phyloP scores from a whole-genome alignment of 331 rosid species.

The Quercus tomentella region DNA sequence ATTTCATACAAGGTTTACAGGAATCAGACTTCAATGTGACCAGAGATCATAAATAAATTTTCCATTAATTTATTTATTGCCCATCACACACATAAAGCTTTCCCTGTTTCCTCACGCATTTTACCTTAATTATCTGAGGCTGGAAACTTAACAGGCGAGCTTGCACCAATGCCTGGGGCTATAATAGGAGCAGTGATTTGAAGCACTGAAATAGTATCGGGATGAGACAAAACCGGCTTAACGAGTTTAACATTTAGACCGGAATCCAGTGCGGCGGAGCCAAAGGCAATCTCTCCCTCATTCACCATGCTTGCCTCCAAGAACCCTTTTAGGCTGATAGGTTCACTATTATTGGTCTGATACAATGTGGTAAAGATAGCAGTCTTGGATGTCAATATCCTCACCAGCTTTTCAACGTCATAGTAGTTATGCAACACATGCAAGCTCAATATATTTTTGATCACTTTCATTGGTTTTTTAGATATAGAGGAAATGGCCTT shows the following conservation, averaged over 20 bases:
- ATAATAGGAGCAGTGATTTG: background rate
- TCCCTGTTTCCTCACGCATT: too few species aligned
- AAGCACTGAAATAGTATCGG: background rate
- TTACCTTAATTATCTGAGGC: background rate
- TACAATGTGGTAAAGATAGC: background rate
- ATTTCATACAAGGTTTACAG: too few species aligned
- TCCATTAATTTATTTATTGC: too few species aligned
- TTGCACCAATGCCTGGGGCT: background rate
- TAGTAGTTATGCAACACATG: background rate
- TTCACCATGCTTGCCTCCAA: background rate
- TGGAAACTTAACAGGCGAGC: background rate
- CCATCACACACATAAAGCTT: too few species aligned
- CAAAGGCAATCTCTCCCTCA: background rate
- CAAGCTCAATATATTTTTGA: background rate
- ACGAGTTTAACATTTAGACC: background rate
- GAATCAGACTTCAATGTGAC: too few species aligned
- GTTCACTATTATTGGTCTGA: background rate
- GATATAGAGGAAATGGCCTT: background rate
- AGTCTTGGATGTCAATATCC: background rate
- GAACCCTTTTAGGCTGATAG: background rate
- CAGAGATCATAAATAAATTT: too few species aligned
- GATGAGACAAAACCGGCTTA: background rate
- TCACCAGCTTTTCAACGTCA: background rate
- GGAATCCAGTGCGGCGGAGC: background rate
- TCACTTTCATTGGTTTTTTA: background rate